phyloP scores from a whole-genome alignment of 108 stramenopile species.

The Nitzschia sp. region DNA sequence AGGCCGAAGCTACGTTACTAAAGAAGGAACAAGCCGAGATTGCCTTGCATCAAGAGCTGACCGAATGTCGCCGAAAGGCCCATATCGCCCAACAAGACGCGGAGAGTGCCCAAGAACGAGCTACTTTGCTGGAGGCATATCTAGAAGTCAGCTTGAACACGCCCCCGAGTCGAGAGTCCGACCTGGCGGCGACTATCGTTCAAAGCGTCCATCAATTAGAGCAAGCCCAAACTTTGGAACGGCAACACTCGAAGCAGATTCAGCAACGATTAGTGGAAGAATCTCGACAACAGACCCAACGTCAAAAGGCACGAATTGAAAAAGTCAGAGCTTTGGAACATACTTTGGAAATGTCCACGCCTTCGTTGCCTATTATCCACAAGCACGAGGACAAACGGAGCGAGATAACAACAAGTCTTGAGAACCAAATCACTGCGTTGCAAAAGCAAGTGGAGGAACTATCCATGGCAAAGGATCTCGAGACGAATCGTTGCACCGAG shows the following conservation, averaged over 20 bases:
- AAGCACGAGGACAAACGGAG: too few species aligned
- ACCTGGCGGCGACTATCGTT: not conserved
- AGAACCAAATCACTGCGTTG: too few species aligned
- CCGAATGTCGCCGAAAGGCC: not conserved
- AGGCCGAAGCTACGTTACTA: not conserved
- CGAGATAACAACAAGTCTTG: too few species aligned
- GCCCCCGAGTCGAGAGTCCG: not conserved
- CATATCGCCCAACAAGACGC: not conserved
- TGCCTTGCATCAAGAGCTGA: not conserved
- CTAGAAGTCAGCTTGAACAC: conserved; percentile 3
- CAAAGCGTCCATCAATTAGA: not conserved
- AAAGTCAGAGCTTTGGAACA: conserved; percentile 2
- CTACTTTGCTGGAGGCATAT: not conserved
- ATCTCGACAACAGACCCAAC: not conserved
- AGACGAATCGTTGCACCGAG: too few species aligned
- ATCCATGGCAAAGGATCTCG: too few species aligned
- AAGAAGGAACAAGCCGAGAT: not conserved
- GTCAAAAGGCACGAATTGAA: conserved; percentile 9
- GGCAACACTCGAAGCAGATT: not conserved
- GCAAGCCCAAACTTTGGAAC: not conserved
- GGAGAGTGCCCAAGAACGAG: not conserved
- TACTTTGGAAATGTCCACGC: too few species aligned
- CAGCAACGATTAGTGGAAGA: not conserved
- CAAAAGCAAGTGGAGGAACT: too few species aligned
- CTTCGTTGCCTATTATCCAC: too few species aligned